Evolutionary conservation across 805 yeast genomes (phyloP), one percentile per base, ranked within the genome.

Genomic region (Zygosaccharomyces siamensis): DNA sequence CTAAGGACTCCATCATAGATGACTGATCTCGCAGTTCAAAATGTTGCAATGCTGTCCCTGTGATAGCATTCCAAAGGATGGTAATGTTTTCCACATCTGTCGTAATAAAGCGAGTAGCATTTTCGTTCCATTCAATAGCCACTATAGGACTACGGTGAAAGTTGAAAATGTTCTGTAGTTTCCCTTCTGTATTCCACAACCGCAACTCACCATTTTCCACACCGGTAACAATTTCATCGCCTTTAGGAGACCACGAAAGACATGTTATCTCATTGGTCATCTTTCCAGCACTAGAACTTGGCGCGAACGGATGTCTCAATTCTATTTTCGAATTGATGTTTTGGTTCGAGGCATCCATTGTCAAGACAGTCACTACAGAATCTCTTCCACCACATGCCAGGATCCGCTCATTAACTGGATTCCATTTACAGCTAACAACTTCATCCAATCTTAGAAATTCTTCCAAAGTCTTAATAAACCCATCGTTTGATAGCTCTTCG

Each of bases 131-230:
- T 46, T 71, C 63, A 3, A 85, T 67, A 1, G 73, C 61, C 7
- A 80, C 58, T 0, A 89, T 73, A 0, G 90, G 79, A 2, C 78
- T 64, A 39, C 72, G 71, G 55, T 81, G 86, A 32, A 76, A 61
- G 23, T 74, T 71, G 56, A 81, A 65, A 1, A 78, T 76, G 44
- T 80, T 83, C 50, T 78, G 72, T 33, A 88, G 69, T 27, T 76
- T 74, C 0, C 96, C 95, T 41, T 80, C 83, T 0, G 78, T 72
- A 8, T 82, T 76, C 95, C 96, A 89, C n/a, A 86, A 71, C 48
- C 92, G 69, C 7, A 89, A 58, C 57, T 85, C 92, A 11, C 96
- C 96, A 58, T 75, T 75, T 47, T 75, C 79, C 2, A 82, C 74
- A 2, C 83, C 85, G 0, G 90, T 84, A 11, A 84, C 72, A 2